phyloP scores from a whole-genome alignment of 768 basidiomycete species.

The Scleroderma citrinum region DNA sequence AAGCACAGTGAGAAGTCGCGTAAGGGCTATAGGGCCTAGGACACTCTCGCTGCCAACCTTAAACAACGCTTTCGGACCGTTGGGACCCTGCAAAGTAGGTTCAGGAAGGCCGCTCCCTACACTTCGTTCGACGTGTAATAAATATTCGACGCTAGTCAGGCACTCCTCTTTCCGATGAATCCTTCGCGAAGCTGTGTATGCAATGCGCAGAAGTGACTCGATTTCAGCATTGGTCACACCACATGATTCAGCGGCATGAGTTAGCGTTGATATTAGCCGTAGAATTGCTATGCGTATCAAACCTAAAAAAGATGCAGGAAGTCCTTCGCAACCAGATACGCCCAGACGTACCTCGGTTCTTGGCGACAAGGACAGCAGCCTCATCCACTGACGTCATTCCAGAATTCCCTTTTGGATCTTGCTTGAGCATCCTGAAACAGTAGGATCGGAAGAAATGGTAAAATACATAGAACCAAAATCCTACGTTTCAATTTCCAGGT shows the following conservation, averaged over 20 bases:
- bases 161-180: constrained; percentile 6
- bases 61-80: too few species aligned
- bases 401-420: background rate
- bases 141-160: constrained; percentile 1
- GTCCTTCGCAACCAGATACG: background rate
- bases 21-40: constrained; percentile 22
- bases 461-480: background rate
- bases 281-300: constrained; percentile 22
- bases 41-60: constrained; percentile 20
- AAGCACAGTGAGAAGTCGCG: constrained; percentile 25
- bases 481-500: background rate
- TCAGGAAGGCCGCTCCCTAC: too few species aligned
- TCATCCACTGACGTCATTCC: background rate
- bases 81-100: too few species aligned
- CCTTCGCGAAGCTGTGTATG: constrained; percentile 14
- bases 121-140: constrained; percentile 11
- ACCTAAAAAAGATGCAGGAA: constrained; percentile 6
- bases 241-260: constrained; percentile 11
- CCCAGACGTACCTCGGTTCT: background rate
- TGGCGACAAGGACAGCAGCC: background rate
- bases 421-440: background rate
- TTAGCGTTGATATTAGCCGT: constrained; percentile 24
- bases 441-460: background rate
- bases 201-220: constrained; percentile 22
- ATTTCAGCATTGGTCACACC: constrained; percentile 20